Percentiles rank a stretch among this genome's conserved stretches.
Evolutionary conservation across 2,329 filamentous ascomycete species (phyloP).

Genomic region (Chaetothyriales sp.): DNA sequence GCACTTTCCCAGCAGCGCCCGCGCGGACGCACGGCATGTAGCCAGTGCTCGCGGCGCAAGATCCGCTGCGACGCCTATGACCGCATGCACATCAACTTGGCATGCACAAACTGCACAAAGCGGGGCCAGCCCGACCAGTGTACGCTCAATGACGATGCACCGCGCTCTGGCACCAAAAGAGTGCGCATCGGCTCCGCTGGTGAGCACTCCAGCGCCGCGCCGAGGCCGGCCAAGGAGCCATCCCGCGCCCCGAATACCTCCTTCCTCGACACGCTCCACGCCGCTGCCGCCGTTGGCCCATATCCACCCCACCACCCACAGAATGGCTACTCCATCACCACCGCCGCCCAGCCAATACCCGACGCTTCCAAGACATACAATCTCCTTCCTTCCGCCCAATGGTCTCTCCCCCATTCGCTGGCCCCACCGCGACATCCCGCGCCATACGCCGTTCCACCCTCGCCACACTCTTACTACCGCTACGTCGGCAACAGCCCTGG

Average conservation of each 20-base stretch:
- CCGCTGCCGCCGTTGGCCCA: constrained; percentile 26
- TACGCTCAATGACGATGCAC: constrained; percentile 1
- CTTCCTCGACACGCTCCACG: constrained; percentile 36
- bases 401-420: not conserved
- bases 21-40: not conserved
- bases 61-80: constrained; percentile 1
- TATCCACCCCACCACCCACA: not conserved
- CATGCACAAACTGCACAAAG: constrained; percentile 1
- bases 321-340: not conserved
- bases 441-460: not conserved
- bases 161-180: constrained; percentile 1
- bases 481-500: not conserved
- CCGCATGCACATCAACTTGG: not conserved
- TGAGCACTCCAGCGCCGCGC: not conserved
- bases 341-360: not conserved
- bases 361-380: not conserved
- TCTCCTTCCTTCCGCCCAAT: not conserved
- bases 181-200: not conserved
- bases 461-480: not conserved
- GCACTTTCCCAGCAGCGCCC: not conserved
- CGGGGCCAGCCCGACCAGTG: not conserved
- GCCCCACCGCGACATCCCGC: not conserved
- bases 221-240: not conserved
- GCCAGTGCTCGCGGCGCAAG: not conserved
- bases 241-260: constrained; percentile 8